Evolutionary conservation across 345 rosid genomes (phyloP).

Genomic region (Aurinia saxatilis): DNA sequence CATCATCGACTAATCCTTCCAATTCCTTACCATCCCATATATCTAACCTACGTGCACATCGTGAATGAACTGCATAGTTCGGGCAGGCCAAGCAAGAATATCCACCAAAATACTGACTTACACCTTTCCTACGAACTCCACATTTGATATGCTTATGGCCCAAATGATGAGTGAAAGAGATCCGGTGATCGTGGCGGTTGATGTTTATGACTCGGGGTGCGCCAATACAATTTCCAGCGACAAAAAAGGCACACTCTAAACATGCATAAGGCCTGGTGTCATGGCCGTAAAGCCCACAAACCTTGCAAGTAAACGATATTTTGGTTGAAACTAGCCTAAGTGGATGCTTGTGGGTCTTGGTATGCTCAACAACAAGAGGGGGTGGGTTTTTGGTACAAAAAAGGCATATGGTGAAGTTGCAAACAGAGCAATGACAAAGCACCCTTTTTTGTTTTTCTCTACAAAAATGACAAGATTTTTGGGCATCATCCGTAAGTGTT

Average conservation of each 20-base stretch:
- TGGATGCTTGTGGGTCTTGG: not conserved
- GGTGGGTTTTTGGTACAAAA: not conserved
- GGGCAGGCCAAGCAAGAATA: not conserved
- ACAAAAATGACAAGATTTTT: not conserved
- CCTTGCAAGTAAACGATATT: not conserved
- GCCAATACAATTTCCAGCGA: not conserved
- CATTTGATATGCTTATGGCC: not conserved
- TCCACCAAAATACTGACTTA: not conserved
- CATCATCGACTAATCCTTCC: not conserved
- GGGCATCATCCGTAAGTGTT: not conserved
- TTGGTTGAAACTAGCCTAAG: not conserved
- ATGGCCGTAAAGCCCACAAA: not conserved
- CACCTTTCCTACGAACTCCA: not conserved
- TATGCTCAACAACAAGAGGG: too few species aligned
- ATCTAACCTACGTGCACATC: not conserved
- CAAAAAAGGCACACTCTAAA: not conserved
- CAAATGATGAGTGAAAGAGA: not conserved
- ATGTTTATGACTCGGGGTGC: not conserved
- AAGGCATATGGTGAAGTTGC: not conserved
- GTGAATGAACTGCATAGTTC: not conserved
- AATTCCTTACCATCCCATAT: not conserved
- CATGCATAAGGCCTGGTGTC: conserved; percentile 2
- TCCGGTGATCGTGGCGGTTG: not conserved
- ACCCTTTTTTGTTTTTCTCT: not conserved
- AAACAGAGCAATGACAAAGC: not conserved